Evolutionary conservation across 176 grass and related monocot species (phyloP).

Genomic region (Eragrostis nindensis): DNA sequence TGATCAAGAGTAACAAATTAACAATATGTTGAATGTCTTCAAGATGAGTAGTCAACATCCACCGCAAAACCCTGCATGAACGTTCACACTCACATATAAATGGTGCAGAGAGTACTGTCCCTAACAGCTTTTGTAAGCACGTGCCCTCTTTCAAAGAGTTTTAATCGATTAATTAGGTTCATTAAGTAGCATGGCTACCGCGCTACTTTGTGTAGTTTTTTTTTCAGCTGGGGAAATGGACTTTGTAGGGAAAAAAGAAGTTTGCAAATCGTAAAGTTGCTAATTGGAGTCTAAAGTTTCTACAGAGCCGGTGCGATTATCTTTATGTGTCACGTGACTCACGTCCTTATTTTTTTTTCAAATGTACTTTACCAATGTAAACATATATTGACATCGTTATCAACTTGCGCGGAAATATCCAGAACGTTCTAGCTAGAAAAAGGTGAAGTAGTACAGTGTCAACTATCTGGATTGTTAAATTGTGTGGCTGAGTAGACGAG

Average conservation of each 20-base stretch:
- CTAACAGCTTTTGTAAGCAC: slow-evolving; percentile 6
- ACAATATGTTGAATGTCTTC: neutral
- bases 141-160: too few species aligned
- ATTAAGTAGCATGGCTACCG: too few species aligned
- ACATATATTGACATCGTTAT: neutral
- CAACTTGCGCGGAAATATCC: neutral
- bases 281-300: too few species aligned
- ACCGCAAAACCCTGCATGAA: neutral
- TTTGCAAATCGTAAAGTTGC: too few species aligned
- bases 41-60: neutral
- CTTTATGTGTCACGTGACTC: too few species aligned
- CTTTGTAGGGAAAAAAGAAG: too few species aligned
- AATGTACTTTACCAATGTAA: neutral
- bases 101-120: neutral
- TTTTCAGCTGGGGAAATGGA: too few species aligned
- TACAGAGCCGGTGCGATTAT: neutral
- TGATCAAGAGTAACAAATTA: neutral
- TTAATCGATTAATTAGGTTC: too few species aligned
- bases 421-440: neutral
- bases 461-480: neutral
- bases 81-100: neutral
- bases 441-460: neutral
- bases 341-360: neutral
- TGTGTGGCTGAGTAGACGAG: too few species aligned
- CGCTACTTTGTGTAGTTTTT: too few species aligned